Evolutionary conservation across 495 filamentous ascomycete species (phyloP), one percentile per base, ranked within the genome.

Genomic region (Lophium mytilinum): DNA sequence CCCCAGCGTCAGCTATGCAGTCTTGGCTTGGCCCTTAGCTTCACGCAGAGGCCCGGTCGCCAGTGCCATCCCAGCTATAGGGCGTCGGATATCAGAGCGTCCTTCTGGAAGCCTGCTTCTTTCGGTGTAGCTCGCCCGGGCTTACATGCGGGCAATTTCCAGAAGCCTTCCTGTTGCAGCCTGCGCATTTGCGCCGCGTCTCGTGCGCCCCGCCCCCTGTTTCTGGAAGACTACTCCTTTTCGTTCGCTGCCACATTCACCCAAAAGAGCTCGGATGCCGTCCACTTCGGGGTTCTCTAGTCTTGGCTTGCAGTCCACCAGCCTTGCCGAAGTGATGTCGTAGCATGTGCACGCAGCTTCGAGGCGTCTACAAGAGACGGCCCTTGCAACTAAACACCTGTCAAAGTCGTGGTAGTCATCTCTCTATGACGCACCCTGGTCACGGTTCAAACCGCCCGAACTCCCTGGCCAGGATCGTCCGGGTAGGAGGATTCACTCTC

Each of bases 41-140:
- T 30, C 24, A 30, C 24, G 24, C 24, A 30, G 24, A 30, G 24
- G 24, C 24, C 24, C 6, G 6, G 6, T 30, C 24, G 24, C 24
- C 24, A 30, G 24, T 30, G 24, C 11, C 49, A 62, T 57, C 52
- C 61, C 52, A 51, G 41, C 56, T 43, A 40, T 49, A 64, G 54
- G 57, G 61, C 61, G 60, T 47, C 36, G 10, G 18, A 19, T 55
- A 64, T 61, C 62, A 49, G 54, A 65, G 62, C 55, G 53, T 48
- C 61, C 21, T 65, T 61, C 62, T 42, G 48, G 58, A 65, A 61
- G 51, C 15, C 47, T 61, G 51, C 62, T 46, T 35, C 36, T 48
- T 61, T 42, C 1, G 57, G 21, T 35, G 35, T 65, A 65, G 62
- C 61, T 18, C 35, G 17, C 34, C 41, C n/a, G 24, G 37, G 19